These are phyloP conservation scores for Aureobasidium sp. DNA, from an alignment of 2,329 filamentous ascomycete species.

Conservation along the genomic window DNA sequence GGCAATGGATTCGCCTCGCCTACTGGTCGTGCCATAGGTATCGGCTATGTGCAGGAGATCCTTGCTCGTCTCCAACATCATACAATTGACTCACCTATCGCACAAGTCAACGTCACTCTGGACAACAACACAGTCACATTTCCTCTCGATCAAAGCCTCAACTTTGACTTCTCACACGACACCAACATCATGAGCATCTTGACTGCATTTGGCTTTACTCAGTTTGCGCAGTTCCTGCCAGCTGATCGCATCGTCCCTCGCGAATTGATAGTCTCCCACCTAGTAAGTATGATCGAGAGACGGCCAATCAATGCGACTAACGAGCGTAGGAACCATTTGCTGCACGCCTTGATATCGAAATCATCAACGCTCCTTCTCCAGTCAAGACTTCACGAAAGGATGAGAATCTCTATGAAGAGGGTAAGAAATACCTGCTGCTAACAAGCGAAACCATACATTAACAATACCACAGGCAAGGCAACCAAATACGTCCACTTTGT, in stretches of 20 bases:
- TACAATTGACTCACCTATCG: conserved; percentile 36
- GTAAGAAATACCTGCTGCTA: conserved; percentile 21
- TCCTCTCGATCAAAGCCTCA: conserved; percentile 64
- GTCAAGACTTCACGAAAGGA: conserved; percentile 48
- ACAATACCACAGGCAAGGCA: conserved; percentile 18
- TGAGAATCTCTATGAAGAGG: conserved; percentile 42
- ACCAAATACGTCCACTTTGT: conserved; percentile 19
- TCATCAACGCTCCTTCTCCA: conserved; percentile 61
- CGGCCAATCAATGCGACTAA: conserved; percentile 22
- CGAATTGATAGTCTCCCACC: conserved; percentile 58
- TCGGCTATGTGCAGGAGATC: conserved; percentile 67
- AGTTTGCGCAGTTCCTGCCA: conserved; percentile 58
- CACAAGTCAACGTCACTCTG: conserved; percentile 57
- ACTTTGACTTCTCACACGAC: conserved; percentile 74
- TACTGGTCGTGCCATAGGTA: conserved; percentile 62
- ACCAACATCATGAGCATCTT: conserved; percentile 63
- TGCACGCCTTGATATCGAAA: conserved; percentile 64
- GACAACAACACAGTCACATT: conserved; percentile 63
- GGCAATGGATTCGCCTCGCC: conserved; percentile 57
- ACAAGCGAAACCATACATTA: background rate
- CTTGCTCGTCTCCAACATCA: conserved; percentile 64
- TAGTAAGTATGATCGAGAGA: conserved; percentile 28
- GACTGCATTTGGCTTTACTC: conserved; percentile 64
- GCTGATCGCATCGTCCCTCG: conserved; percentile 49
- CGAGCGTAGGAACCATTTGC: conserved; percentile 54